A percentile compares a stretch with the other conserved stretches of the same genome.
Conservation (phyloP, 176 grass and related monocot genomes). For the Avena eriantha region DNA sequence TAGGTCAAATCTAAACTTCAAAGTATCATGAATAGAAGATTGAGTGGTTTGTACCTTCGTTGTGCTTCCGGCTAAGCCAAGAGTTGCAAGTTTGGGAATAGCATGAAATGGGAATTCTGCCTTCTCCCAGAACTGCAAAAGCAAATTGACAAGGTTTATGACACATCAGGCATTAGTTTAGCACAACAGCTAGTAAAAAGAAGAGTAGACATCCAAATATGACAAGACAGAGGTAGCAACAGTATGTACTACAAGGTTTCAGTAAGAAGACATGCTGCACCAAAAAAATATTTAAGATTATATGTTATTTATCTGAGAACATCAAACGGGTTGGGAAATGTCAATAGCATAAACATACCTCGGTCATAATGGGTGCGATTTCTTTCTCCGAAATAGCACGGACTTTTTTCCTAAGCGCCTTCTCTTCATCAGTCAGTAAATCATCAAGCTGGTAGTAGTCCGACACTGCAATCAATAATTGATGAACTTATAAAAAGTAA, state of each 20-base stretch:
- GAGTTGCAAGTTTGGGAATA: conserved; percentile 72
- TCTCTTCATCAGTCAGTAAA: conserved; percentile 74
- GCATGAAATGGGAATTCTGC: conserved; percentile 84
- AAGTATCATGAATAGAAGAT: not conserved
- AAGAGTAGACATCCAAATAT: conserved; percentile 22
- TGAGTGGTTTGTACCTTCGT: conserved; percentile 58
- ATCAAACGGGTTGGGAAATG: not conserved
- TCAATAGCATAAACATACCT: conserved; percentile 53
- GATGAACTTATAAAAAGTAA: conserved; percentile 2
- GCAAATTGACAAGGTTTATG: conserved; percentile 12
- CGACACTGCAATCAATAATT: conserved; percentile 57
- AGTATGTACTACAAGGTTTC: conserved; percentile 28
- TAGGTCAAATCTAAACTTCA: conserved; percentile 5
- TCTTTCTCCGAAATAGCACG: conserved; percentile 74
- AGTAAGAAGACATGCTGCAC: not conserved
- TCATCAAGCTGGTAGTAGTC: conserved; percentile 96
- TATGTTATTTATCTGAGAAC: not conserved
- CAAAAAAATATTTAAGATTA: not conserved
- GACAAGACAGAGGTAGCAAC: not conserved
- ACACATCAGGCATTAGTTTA: not conserved
- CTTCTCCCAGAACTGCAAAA: conserved; percentile 83
- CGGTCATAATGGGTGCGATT: conserved; percentile 87
- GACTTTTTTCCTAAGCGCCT: conserved; percentile 65
- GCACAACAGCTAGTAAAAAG: conserved; percentile 13
- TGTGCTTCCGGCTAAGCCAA: conserved; percentile 69